Evolutionary conservation across 2,329 filamentous ascomycete species (phyloP).

Genomic region (Colletotrichum sp.): DNA sequence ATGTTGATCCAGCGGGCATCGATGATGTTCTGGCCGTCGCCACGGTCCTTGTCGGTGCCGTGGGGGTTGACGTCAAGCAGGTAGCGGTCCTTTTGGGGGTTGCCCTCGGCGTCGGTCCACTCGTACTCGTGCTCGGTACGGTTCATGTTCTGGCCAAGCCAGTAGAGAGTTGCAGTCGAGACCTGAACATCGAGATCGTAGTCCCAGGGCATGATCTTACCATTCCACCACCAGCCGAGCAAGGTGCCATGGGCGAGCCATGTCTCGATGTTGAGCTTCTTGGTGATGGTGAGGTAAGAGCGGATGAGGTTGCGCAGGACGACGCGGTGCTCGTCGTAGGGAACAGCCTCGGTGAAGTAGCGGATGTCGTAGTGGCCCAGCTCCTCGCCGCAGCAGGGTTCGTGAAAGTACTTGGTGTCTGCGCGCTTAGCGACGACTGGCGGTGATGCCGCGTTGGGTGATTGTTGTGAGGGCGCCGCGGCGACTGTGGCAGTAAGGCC

Average conservation of each 20-base stretch:
- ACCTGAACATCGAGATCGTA: constrained; percentile 86
- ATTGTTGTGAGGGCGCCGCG: constrained; percentile 5
- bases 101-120: constrained; percentile 47
- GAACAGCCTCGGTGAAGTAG: constrained; percentile 68
- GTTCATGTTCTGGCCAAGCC: constrained; percentile 71
- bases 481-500: constrained; percentile 1
- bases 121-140: constrained; percentile 67
- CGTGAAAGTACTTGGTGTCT: constrained; percentile 66
- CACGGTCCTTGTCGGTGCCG: constrained; percentile 63
- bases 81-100: constrained; percentile 55
- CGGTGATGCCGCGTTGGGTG: neutral
- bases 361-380: constrained; percentile 77
- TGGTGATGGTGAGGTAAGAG: constrained; percentile 74
- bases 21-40: constrained; percentile 78
- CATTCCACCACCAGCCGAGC: constrained; percentile 91
- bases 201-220: constrained; percentile 80
- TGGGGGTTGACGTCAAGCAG: constrained; percentile 81
- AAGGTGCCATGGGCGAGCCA: constrained; percentile 88
- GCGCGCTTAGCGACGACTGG: constrained; percentile 3
- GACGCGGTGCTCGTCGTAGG: constrained; percentile 69
- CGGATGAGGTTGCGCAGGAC: constrained; percentile 73
- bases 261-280: constrained; percentile 71
- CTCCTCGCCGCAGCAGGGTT: constrained; percentile 64
- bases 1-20: constrained; percentile 85
- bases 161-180: constrained; percentile 67